Evolutionary conservation across 2,329 filamentous ascomycete genomes (phyloP).

Genomic region (Botrytis fabae): DNA sequence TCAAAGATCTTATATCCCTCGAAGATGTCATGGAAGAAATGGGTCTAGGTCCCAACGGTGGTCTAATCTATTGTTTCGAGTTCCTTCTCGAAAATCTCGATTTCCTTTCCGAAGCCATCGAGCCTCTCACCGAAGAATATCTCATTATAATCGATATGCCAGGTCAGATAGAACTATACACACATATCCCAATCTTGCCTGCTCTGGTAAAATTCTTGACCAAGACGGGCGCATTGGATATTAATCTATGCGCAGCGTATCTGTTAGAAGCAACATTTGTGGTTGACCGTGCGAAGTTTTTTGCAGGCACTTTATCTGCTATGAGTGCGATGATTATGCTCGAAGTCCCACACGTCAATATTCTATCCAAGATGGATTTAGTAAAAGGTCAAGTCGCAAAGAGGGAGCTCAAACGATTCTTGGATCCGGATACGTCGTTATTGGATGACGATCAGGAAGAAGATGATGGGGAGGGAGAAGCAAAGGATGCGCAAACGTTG

Average conservation of each 20-base stretch:
- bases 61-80: conserved; percentile 94
- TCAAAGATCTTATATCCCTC: conserved; percentile 90
- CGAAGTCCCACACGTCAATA: conserved; percentile 93
- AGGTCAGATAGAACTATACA: conserved; percentile 97
- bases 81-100: conserved; percentile 93
- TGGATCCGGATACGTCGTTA: conserved; percentile 80
- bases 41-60: conserved; percentile 85
- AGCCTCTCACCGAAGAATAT: conserved; percentile 88
- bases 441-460: conserved; percentile 57
- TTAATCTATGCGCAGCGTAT: conserved; percentile 90
- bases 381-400: conserved; percentile 86
- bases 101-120: conserved; percentile 82
- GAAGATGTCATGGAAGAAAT: conserved; percentile 97
- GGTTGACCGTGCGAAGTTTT: conserved; percentile 94
- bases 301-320: conserved; percentile 89
- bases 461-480: conserved; percentile 53
- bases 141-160: conserved; percentile 99
- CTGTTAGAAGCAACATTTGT: conserved; percentile 95
- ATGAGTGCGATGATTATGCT: conserved; percentile 99
- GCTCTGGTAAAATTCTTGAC: conserved; percentile 80
- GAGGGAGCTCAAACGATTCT: conserved; percentile 84
- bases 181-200: conserved; percentile 90
- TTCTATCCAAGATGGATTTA: conserved; percentile 96
- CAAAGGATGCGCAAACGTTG: conserved; percentile 65
- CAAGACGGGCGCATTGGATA: conserved; percentile 76